phyloP scores from a whole-genome alignment of 2,329 filamentous ascomycete species.

The Neocucurbitaria cava region DNA sequence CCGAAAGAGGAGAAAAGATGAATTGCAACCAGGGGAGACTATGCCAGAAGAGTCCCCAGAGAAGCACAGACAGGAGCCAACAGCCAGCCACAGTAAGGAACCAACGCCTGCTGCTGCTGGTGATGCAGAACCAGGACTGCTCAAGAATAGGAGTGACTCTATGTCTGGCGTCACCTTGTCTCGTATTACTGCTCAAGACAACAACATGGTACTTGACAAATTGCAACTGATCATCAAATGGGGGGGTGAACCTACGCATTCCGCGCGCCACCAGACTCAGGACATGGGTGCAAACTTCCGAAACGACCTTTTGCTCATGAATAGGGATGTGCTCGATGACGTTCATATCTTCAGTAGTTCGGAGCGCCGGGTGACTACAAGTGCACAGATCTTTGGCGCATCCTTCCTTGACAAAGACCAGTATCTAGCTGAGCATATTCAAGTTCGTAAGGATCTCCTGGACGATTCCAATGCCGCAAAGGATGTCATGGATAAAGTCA shows the following conservation, averaged over 20 bases:
- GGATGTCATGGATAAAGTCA: slow-evolving; percentile 99
- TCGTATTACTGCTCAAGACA: slow-evolving; percentile 89
- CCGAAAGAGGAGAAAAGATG: slow-evolving; percentile 79
- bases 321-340: slow-evolving; percentile 88
- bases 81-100: slow-evolving; percentile 30
- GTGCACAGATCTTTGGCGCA: slow-evolving; percentile 93
- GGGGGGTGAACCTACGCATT: slow-evolving; percentile 98
- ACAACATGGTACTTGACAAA: slow-evolving; percentile 93
- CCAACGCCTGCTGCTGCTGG: slow-evolving; percentile 19
- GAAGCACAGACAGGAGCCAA: slow-evolving; percentile 23
- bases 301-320: slow-evolving; percentile 91
- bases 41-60: slow-evolving; percentile 41
- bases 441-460: slow-evolving; percentile 89
- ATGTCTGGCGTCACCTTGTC: slow-evolving; percentile 91
- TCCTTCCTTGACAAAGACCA: slow-evolving; percentile 90
- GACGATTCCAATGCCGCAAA: slow-evolving; percentile 99
- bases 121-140: slow-evolving; percentile 22
- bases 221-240: slow-evolving; percentile 98
- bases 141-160: slow-evolving; percentile 70
- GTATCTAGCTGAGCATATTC: slow-evolving; percentile 83
- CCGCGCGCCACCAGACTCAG: slow-evolving; percentile 92
- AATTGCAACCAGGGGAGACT: slow-evolving; percentile 50
- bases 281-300: slow-evolving; percentile 96
- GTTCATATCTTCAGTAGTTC: slow-evolving; percentile 96
- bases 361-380: slow-evolving; percentile 91